Evolutionary conservation across 1,284 basidiomycete genomes (phyloP), one percentile per base, ranked within the genome.

Genomic region (Paramarasmius palmivorus): DNA sequence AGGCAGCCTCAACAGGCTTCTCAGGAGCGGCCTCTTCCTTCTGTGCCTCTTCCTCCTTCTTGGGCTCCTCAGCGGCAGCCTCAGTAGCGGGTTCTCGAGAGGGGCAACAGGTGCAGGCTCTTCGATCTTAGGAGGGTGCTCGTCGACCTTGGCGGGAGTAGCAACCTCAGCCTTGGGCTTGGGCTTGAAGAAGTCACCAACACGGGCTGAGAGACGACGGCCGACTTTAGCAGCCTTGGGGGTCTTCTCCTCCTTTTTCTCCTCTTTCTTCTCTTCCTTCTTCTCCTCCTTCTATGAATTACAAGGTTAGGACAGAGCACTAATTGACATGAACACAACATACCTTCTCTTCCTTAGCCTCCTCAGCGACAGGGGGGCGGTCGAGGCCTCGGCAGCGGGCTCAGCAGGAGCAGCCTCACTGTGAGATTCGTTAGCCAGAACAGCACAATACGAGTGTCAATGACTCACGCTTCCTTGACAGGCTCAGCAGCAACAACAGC

Each of bases 61-160:
- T 58, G 23, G 66, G 65, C 26, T 62, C 67, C 39, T 65, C 73
- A 53, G 72, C 67, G 23, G 63, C 65, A 32, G 72, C 61, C 46
- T 74, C 73, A 48, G 74, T 66, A n/a, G 77, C 84, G 86, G 87
- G 71, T 88, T 83, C 73, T 91, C 90, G 57, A 90, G 77, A 58
- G 88, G 87, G 54, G 86, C 86, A 58, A 89, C 83, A 26, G 85
- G 86, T 49, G 76, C 65, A 48, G 88, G 86, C 73, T 90, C 84
- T 53, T 88, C 88, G 59, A 90, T 86, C 76, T 86, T 87, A 53
- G 86, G 86, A 26, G 89, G 88, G 63, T 87, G 79, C 75, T 89
- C 88, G 61, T 92, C 90, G 55, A 94, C 90, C 77, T 93, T 92
- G 53, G 92, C 81, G 50, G 90, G 87, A 7, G 87, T 71, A 41